These are phyloP conservation scores for Amanita jacksonii DNA, from an alignment of 768 basidiomycete genomes.

Conservation along the genomic window DNA sequence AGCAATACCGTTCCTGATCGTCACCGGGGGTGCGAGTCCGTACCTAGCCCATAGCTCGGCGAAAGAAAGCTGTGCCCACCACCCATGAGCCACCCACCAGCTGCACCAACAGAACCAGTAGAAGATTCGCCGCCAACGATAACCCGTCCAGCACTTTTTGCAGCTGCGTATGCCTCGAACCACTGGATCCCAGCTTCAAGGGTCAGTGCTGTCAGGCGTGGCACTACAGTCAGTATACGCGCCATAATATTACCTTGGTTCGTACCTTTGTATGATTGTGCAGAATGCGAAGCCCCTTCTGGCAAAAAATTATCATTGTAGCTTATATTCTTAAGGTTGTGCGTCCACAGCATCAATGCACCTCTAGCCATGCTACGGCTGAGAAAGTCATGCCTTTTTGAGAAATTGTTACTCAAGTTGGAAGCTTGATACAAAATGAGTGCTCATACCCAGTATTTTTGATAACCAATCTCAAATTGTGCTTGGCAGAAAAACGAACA, in stretches of 20 bases:
- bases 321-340: slow-evolving; percentile 23
- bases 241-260: too few relatives aligned
- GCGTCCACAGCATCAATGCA: slow-evolving; percentile 32
- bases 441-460: slow-evolving; percentile 24
- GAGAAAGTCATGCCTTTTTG: slow-evolving; percentile 30
- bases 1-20: background rate
- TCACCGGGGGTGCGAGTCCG: background rate
- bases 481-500: slow-evolving; percentile 10
- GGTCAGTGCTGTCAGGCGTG: slow-evolving; percentile 17
- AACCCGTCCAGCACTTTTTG: slow-evolving; percentile 24
- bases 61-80: slow-evolving; percentile 21
- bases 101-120: slow-evolving; percentile 34
- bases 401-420: slow-evolving; percentile 8
- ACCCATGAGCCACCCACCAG: slow-evolving; percentile 41
- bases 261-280: background rate
- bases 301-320: slow-evolving; percentile 22
- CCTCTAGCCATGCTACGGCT: slow-evolving; percentile 34
- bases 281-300: slow-evolving; percentile 17
- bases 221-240: background rate
- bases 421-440: background rate
- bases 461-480: slow-evolving; percentile 28
- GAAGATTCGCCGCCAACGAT: slow-evolving; percentile 37
- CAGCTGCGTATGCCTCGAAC: slow-evolving; percentile 31
- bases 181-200: slow-evolving; percentile 38
- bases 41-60: background rate